Base-by-base conservation (phyloP, 2,329 filamentous ascomycete genomes). In the Pestalotiopsis sp. region DNA sequence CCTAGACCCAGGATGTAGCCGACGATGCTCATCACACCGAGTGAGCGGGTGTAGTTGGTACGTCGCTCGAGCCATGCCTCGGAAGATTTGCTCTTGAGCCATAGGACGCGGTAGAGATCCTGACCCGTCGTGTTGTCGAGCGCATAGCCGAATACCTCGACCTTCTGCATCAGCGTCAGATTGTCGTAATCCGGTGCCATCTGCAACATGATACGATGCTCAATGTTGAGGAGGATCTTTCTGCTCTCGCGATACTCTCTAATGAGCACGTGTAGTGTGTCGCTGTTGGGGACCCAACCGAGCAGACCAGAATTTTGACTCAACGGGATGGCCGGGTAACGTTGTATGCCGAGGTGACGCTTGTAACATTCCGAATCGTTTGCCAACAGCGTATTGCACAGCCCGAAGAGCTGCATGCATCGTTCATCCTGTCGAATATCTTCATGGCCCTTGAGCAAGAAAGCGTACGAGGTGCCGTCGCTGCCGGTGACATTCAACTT, bases 21-120 rank as follows among this genome's bases (percentile, higher is more conserved):
- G n/a, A 98, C 96, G 94, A 99, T 99, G n/a, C 94, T 98, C 96
- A 99, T 99, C 76, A 99, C 96, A 74, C 94, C 96, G 2, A 99
- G 86, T 1, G 95, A 98, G 69, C 96, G 92, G 20, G 96, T 99
- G 83, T 99, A 99, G 79, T 97, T 99, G n/a, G 97, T 99, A 66
- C 96, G 92, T 58, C 96, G 89, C 80, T 98, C 96, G 41, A 99
- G 90, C 96, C 96, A 99, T 2, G 95, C 92, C 80, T 99, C 96
- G 0, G 95, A 98, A 70, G 93, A 97, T 86, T 98, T 98, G 78
- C 94, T 97, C 89, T 99, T 99, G 74, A 99, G 87, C 96, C 97
- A 99, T 45, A 99, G 85, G 2, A 99, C 95, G 49, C 96, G 93
- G 81, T 99, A 99, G 31, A 99, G 86, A 82, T 99, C 96, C 79